Percentiles rank a stretch among this genome's conserved stretches.
These are phyloP conservation scores for Cucurbita pepo DNA, from an alignment of 306 rosid genomes.

Conservation along the genomic window DNA sequence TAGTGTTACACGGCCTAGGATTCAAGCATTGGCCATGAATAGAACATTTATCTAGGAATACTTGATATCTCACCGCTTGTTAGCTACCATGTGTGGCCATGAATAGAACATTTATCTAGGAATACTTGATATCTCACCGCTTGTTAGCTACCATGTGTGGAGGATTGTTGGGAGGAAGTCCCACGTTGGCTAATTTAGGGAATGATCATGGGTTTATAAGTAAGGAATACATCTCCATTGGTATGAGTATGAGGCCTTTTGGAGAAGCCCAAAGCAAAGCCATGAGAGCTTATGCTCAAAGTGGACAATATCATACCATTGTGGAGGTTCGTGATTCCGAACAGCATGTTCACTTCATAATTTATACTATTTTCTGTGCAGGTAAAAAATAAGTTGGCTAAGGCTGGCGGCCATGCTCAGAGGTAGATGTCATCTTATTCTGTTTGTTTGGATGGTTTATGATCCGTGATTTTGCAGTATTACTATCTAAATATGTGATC, in stretches of 20 bases:
- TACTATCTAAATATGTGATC: not conserved
- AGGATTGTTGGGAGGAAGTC: too few relatives aligned
- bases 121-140: not conserved
- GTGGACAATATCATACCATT: too few relatives aligned
- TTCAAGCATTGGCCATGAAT: not conserved
- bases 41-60: not conserved
- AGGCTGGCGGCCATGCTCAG: conserved; percentile 88
- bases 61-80: not conserved
- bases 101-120: not conserved
- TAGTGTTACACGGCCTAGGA: not conserved
- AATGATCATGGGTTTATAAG: too few relatives aligned
- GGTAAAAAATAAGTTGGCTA: conserved; percentile 78
- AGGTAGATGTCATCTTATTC: conserved; percentile 35
- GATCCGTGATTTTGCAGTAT: not conserved
- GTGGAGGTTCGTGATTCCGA: too few relatives aligned
- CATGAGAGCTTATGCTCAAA: too few relatives aligned
- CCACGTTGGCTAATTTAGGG: too few relatives aligned
- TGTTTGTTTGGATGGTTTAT: not conserved
- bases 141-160: not conserved
- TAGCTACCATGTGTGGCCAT: not conserved
- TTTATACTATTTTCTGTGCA: conserved; percentile 21
- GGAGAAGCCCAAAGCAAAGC: too few relatives aligned
- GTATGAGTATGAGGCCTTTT: too few relatives aligned
- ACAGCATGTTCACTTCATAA: not conserved
- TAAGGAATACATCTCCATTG: too few relatives aligned